Conservation (phyloP, 2,329 filamentous ascomycete genomes). For the Samsoniella hepiali region DNA sequence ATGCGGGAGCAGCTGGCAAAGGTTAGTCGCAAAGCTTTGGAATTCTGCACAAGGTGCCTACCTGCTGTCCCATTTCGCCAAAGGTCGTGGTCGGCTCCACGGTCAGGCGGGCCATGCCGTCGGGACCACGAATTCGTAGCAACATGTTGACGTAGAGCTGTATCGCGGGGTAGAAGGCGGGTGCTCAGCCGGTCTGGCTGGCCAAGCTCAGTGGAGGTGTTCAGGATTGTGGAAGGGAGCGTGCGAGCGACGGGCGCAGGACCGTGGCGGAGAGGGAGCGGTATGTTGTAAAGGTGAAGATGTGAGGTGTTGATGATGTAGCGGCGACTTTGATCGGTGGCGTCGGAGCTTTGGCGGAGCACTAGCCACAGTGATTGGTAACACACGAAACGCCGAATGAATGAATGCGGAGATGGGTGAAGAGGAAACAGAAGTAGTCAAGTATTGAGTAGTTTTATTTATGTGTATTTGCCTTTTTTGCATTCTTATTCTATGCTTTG, state of each 20-base stretch:
- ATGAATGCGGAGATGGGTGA: neutral
- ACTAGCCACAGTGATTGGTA: conserved; percentile 13
- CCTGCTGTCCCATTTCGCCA: conserved; percentile 53
- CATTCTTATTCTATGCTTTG: neutral
- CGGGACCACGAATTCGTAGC: conserved; percentile 81
- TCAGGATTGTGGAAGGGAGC: too few species aligned
- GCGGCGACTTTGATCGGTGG: conserved; percentile 11
- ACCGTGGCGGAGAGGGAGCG: neutral
- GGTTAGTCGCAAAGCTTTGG: conserved; percentile 20
- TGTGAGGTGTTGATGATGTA: conserved; percentile 12
- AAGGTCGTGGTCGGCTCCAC: conserved; percentile 75
- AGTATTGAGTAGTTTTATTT: too few species aligned
- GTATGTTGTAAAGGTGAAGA: neutral
- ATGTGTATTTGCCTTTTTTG: neutral
- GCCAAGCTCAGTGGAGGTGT: neutral
- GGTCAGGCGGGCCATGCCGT: conserved; percentile 86
- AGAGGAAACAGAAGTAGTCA: too few species aligned
- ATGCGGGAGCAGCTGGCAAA: conserved; percentile 50
- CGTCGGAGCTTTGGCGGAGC: conserved; percentile 16
- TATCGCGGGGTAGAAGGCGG: conserved; percentile 3
- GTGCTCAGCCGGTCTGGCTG: conserved; percentile 6
- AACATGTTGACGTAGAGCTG: conserved; percentile 57
- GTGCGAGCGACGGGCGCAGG: neutral
- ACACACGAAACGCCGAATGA: neutral
- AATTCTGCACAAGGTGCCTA: conserved; percentile 29